Conservation (phyloP, 2,329 filamentous ascomycete genomes). For the Ilyonectria destructans region DNA sequence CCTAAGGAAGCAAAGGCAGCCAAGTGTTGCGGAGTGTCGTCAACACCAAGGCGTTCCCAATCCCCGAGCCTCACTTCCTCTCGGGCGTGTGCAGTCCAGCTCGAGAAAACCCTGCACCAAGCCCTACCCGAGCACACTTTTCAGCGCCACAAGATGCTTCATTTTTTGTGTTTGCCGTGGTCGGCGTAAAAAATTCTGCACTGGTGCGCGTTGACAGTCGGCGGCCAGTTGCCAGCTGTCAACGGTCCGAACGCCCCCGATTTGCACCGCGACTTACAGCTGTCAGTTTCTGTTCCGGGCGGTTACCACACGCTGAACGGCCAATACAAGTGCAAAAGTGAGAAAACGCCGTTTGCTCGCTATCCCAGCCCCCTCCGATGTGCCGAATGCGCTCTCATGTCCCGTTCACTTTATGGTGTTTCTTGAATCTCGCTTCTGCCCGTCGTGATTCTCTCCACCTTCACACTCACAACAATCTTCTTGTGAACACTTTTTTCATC, state of each 20-base stretch:
- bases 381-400: background rate
- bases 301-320: background rate
- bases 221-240: slow-evolving; percentile 11
- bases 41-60: background rate
- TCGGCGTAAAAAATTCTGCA: background rate
- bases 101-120: background rate
- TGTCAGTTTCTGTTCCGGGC: slow-evolving; percentile 1
- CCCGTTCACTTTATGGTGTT: background rate
- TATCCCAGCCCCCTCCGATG: background rate
- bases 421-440: background rate
- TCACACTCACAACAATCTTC: slow-evolving; percentile 7
- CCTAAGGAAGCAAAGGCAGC: background rate
- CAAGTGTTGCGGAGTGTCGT: background rate
- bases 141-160: background rate
- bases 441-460: background rate
- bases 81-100: background rate
- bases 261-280: slow-evolving; percentile 14
- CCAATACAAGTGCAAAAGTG: background rate
- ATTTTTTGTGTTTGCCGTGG: background rate
- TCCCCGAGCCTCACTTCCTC: background rate
- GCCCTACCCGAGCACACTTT: background rate
- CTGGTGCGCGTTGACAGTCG: background rate
- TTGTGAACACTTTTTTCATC: background rate
- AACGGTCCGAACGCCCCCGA: background rate
- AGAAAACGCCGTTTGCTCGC: background rate